A percentile compares a stretch with the other conserved stretches of the same genome.
Conservation (phyloP, 148 eudicot species). For the Rhododendron griersonianum region DNA sequence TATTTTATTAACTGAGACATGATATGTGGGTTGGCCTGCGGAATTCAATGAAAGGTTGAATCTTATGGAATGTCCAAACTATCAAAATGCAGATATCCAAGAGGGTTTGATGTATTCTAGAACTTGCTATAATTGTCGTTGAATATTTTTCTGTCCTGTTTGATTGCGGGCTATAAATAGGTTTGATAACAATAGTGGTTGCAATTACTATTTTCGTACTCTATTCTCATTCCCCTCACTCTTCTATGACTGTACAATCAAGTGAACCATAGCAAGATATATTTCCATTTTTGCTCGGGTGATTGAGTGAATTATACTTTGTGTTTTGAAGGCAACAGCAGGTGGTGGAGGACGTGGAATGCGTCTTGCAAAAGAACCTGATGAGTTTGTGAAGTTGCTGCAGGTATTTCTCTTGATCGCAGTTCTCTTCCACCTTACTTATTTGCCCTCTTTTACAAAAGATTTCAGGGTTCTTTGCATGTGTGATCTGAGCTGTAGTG, state of each 20-base stretch:
- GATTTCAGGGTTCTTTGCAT: neutral
- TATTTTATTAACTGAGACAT: neutral
- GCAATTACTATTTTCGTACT: neutral
- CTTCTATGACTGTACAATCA: neutral
- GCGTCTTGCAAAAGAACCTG: conserved; percentile 97
- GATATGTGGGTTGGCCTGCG: neutral
- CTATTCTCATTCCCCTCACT: neutral
- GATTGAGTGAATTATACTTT: neutral
- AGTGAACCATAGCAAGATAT: neutral
- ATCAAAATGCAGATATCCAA: neutral
- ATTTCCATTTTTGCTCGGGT: neutral
- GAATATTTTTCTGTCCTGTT: neutral
- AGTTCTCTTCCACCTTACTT: neutral
- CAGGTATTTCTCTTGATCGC: conserved; percentile 51
- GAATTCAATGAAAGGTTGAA: neutral
- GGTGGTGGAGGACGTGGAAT: conserved; percentile 99
- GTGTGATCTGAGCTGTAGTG: neutral
- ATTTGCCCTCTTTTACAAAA: neutral
- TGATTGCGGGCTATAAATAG: neutral
- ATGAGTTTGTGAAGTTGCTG: conserved; percentile 90
- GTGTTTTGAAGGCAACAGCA: conserved; percentile 83
- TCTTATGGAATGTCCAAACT: neutral
- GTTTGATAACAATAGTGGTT: neutral
- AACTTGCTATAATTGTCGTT: conserved; percentile 3
- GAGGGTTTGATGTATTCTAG: neutral